Evolutionary conservation across 805 yeast species (phyloP), one percentile per base, ranked within the genome.

Genomic region (Ogataea polymorpha): DNA sequence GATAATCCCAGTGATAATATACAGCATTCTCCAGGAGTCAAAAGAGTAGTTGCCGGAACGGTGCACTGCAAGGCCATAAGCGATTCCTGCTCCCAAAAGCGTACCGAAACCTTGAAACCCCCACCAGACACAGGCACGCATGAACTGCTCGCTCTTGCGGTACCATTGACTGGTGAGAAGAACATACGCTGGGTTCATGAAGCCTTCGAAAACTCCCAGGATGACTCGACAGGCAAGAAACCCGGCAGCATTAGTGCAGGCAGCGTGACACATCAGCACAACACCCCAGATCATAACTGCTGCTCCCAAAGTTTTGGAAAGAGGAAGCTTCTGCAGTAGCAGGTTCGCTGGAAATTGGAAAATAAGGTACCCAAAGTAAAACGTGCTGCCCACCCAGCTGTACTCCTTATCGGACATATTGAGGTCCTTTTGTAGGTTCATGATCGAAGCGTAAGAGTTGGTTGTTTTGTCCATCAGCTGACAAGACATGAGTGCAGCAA

Each of bases 191-290:
- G 74, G 67, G 18, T 58, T 53, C 12, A 61, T 51, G 17, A 54
- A 54, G 21, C 62, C 54, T 49, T 68, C 73, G 36, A 58, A 50
- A 9, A 67, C 33, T 63, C 83, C 85, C 21, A 77, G 54, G 41
- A 74, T 65, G 48, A 76, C 70, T 50, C 83, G 60, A 23, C 75
- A 49, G 2, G 65, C 67, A 21, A 68, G 60, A 2, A 77, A 63
- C 21, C 80, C 79, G 11, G 69, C 70, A 49, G 67, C 71, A 44
- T 68, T 72, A 31, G 46, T 49, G 34, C 76, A 72, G 2, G 70
- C 66, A 44, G 77, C 71, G 42, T 69, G 72, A 26, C 72, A 61
- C 51, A 74, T 71, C 15, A 74, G 59, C 18, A 74, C 55, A 6
- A 69, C 39, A 3, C 76, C 69, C 84, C 84, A 77, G 3, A 67